Conservation (phyloP, 2,329 filamentous ascomycete genomes). For the Teratosphaeria destructans region DNA sequence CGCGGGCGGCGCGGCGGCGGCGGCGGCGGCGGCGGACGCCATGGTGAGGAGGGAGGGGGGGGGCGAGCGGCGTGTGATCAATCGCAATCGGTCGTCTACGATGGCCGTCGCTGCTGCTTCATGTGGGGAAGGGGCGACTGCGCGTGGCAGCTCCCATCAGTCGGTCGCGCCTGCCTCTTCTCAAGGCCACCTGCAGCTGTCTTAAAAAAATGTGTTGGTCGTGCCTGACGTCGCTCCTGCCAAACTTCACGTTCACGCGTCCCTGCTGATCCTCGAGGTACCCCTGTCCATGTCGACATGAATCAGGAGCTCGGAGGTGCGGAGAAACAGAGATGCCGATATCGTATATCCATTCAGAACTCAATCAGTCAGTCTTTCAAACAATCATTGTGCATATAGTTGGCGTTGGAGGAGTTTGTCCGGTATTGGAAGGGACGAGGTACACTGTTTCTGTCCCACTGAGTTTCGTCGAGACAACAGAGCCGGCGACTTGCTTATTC, state of each 20-base stretch:
- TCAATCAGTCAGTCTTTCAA: too few species aligned
- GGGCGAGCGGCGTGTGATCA: too few species aligned
- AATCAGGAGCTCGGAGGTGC: neutral
- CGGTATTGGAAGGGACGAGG: too few species aligned
- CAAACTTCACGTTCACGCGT: neutral
- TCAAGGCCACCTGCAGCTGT: neutral
- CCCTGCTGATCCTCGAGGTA: neutral
- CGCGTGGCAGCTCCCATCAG: neutral
- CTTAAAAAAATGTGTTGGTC: neutral
- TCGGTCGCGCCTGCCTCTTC: neutral
- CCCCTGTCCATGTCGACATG: neutral
- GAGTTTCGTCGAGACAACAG: neutral
- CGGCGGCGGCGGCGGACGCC: neutral
- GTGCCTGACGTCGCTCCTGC: neutral
- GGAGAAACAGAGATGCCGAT: neutral
- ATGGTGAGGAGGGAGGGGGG: neutral
- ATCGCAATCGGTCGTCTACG: too few species aligned
- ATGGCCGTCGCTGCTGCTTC: neutral
- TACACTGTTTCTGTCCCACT: neutral
- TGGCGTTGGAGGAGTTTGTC: neutral
- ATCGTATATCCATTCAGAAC: neutral
- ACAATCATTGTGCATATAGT: neutral
- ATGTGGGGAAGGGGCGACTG: neutral
- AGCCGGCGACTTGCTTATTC: neutral
- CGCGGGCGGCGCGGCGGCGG: conserved; percentile 5